phyloP scores from a whole-genome alignment of 1,139 yeast genomes.

The Geotrichum bryndzae region DNA sequence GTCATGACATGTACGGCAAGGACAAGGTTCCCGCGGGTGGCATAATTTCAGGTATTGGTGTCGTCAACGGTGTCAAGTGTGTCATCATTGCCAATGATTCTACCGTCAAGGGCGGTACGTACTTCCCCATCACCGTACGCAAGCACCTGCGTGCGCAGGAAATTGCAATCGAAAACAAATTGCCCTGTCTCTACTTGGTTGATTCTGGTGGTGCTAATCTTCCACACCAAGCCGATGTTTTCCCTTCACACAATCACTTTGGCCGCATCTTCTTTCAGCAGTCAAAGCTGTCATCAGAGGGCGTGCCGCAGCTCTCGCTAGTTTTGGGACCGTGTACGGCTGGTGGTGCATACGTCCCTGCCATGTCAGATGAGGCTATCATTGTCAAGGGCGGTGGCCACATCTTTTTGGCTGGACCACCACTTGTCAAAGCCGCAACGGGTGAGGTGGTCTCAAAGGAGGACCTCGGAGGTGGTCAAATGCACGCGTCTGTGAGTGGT shows the following conservation, averaged over 20 bases:
- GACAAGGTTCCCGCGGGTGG: constrained; percentile 36
- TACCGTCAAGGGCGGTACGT: constrained; percentile 37
- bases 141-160: constrained; percentile 36
- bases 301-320: constrained; percentile 34
- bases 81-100: constrained; percentile 35
- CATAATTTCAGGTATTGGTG: constrained; percentile 35
- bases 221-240: constrained; percentile 36
- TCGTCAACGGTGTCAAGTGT: constrained; percentile 33
- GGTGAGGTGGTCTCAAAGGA: constrained; percentile 36
- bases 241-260: constrained; percentile 36
- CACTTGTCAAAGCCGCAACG: constrained; percentile 36
- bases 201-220: constrained; percentile 38
- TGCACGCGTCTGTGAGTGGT: constrained; percentile 35
- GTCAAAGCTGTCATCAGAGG: constrained; percentile 32
- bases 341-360: constrained; percentile 39
- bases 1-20: constrained; percentile 31
- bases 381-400: constrained; percentile 36
- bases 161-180: constrained; percentile 32
- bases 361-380: constrained; percentile 36
- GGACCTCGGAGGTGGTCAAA: constrained; percentile 36
- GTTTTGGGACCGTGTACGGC: constrained; percentile 38
- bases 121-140: constrained; percentile 36
- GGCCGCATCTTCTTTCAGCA: constrained; percentile 36
- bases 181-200: constrained; percentile 33
- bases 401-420: constrained; percentile 37